These are phyloP conservation scores for Bruguiera parviflora DNA, from an alignment of 345 rosid species.

Conservation along the genomic window DNA sequence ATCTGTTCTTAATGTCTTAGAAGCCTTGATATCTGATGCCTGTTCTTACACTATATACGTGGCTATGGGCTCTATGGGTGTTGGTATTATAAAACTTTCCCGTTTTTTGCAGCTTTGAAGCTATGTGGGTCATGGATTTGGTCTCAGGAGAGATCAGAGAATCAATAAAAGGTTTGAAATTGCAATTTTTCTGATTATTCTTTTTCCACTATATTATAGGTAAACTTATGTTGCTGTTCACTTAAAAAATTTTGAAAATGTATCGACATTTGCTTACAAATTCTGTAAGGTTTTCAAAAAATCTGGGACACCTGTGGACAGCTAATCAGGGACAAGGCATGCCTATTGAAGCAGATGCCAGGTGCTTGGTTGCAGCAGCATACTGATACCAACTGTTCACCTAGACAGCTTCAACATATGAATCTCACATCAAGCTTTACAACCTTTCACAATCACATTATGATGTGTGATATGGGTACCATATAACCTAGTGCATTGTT, in stretches of 20 bases:
- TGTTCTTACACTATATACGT: conserved; percentile 6
- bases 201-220: background rate
- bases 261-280: conserved; percentile 24
- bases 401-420: conserved; percentile 34
- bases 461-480: conserved; percentile 69
- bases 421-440: conserved; percentile 58
- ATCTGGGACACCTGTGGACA: conserved; percentile 51
- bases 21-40: conserved; percentile 4
- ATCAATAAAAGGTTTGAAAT: conserved; percentile 55
- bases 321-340: conserved; percentile 54
- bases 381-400: conserved; percentile 32
- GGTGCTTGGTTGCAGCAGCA: conserved; percentile 49
- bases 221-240: background rate
- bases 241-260: too few species aligned
- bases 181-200: conserved; percentile 11
- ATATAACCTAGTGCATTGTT: background rate
- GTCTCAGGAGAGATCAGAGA: conserved; percentile 66
- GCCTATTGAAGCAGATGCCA: conserved; percentile 58
- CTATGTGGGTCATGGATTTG: conserved; percentile 68
- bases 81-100: conserved; percentile 15
- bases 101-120: conserved; percentile 59
- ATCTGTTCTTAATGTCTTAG: background rate
- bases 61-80: background rate
- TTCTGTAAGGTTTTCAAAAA: conserved; percentile 44
- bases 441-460: conserved; percentile 41